These are phyloP conservation scores for Malus fusca DNA, from an alignment of 306 rosid species.

Conservation along the genomic window DNA sequence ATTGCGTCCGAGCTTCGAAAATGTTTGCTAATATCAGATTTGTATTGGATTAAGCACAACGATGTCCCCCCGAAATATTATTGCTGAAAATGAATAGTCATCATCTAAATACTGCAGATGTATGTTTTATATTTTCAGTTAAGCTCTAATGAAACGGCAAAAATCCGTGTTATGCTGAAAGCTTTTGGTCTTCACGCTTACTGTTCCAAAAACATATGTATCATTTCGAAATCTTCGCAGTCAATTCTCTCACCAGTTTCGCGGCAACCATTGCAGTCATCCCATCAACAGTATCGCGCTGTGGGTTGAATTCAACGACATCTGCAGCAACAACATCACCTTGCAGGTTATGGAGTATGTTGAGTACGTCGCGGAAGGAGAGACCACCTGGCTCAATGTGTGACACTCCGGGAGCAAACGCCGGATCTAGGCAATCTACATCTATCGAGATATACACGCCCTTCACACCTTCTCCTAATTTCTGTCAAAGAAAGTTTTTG, in stretches of 20 bases:
- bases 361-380: conserved; percentile 80
- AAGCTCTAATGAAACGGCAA: not conserved
- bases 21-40: not conserved
- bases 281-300: conserved; percentile 89
- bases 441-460: conserved; percentile 91
- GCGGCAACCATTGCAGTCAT: conserved; percentile 99
- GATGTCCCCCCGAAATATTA: not conserved
- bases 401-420: conserved; percentile 98
- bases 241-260: conserved; percentile 78
- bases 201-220: not conserved
- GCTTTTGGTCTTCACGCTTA: not conserved
- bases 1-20: not conserved
- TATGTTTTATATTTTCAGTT: not conserved
- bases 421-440: conserved; percentile 89
- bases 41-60: not conserved
- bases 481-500: conserved; percentile 35
- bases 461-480: conserved; percentile 91
- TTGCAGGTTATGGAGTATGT: conserved; percentile 85
- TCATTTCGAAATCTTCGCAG: conserved; percentile 83
- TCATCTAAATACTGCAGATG: not conserved
- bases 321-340: conserved; percentile 82
- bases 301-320: conserved; percentile 89
- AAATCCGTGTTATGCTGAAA: not conserved
- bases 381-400: conserved; percentile 97
- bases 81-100: not conserved